These are phyloP conservation scores for Vigna mungo DNA, from an alignment of 306 rosid species.

Conservation along the genomic window DNA sequence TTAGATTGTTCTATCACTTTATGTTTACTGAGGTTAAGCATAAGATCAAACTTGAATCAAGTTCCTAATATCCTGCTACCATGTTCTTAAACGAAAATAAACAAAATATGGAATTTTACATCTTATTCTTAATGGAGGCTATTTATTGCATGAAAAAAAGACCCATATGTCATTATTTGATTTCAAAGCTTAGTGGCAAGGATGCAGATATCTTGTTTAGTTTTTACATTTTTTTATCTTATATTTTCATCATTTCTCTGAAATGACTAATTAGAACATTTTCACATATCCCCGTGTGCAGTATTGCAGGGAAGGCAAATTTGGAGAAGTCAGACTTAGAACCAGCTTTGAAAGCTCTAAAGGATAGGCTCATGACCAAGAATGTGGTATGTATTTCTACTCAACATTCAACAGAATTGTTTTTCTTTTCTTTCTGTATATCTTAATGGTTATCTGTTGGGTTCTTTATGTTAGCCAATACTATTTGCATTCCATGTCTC, in stretches of 20 bases:
- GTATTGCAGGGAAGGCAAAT: slow-evolving; percentile 89
- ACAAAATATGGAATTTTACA: neutral
- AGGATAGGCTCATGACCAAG: slow-evolving; percentile 93
- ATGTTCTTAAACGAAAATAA: neutral
- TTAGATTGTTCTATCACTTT: neutral
- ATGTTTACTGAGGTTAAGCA: neutral
- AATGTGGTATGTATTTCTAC: slow-evolving; percentile 70
- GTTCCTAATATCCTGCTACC: neutral
- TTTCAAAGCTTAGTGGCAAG: neutral
- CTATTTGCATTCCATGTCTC: slow-evolving; percentile 34
- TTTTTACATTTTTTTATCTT: neutral
- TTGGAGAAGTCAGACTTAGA: slow-evolving; percentile 87
- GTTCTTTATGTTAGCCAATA: slow-evolving; percentile 30
- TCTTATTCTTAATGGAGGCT: neutral
- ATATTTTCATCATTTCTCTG: slow-evolving; percentile 17
- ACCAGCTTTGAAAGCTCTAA: slow-evolving; percentile 89
- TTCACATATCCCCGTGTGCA: slow-evolving; percentile 40
- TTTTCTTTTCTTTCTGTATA: neutral
- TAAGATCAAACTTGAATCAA: neutral
- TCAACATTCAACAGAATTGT: neutral
- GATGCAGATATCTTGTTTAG: neutral
- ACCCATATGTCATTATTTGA: neutral
- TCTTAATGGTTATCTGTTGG: neutral
- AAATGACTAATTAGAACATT: slow-evolving; percentile 5
- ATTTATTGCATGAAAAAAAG: neutral